A percentile compares a stretch with the other conserved stretches of the same genome.
Evolutionary conservation across 192 early-diverging fungal species (phyloP).

Genomic region (Backusella westeae): DNA sequence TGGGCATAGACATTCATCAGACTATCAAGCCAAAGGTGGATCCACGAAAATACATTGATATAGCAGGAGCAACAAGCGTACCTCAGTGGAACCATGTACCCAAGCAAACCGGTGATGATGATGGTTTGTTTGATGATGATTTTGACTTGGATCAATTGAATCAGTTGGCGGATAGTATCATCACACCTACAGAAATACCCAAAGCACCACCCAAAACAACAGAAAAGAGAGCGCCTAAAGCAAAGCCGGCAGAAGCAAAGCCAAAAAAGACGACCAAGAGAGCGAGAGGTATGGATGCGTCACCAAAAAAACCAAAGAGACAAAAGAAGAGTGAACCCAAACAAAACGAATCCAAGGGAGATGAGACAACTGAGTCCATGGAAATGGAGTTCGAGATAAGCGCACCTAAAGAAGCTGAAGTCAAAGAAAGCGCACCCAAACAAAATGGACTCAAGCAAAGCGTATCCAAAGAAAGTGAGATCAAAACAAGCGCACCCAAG

Average conservation of each 20-base stretch:
- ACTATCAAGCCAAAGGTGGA: constrained; percentile 10
- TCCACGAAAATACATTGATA: constrained; percentile 13
- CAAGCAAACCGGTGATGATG: not conserved
- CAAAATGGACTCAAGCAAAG: not conserved
- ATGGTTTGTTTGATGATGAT: not conserved
- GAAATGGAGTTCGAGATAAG: not conserved
- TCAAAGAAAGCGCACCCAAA: no score
- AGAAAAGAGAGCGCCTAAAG: not conserved
- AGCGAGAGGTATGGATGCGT: not conserved
- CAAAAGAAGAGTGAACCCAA: not conserved
- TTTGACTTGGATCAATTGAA: not conserved
- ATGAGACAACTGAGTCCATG: no score
- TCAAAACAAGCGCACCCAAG: no score
- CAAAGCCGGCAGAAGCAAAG: not conserved
- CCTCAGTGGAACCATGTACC: not conserved
- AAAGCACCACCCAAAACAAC: not conserved
- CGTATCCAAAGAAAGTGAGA: no score
- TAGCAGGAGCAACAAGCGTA: not conserved
- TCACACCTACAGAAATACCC: not conserved
- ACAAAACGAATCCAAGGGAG: not conserved
- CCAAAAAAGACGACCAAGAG: not conserved
- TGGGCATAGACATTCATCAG: constrained; percentile 25
- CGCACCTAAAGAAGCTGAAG: no score
- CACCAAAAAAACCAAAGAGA: not conserved
- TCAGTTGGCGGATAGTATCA: not conserved